phyloP scores from a whole-genome alignment of 202 grass and related monocot species.

The Panicum hallii region DNA sequence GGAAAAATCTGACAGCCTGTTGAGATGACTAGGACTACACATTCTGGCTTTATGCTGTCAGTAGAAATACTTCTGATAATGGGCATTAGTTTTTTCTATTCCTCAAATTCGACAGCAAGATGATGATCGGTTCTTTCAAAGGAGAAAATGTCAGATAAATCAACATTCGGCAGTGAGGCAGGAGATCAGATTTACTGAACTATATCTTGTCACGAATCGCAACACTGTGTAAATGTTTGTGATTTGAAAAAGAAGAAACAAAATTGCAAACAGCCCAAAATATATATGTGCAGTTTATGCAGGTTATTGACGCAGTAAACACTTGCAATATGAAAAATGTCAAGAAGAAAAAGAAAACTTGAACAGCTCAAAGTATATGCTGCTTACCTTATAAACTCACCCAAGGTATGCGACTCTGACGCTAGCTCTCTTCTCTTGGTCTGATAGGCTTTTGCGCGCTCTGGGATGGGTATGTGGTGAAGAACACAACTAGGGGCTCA shows the following conservation, averaged over 20 bases:
- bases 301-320: not conserved
- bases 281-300: not conserved
- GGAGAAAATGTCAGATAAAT: not conserved
- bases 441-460: slow-evolving; percentile 1
- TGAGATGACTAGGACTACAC: not conserved
- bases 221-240: not conserved
- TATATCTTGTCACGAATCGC: not conserved
- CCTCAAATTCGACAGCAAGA: not conserved
- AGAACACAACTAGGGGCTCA: slow-evolving; percentile 38
- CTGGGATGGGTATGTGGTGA: slow-evolving; percentile 1
- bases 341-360: slow-evolving; percentile 36
- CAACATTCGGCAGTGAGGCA: not conserved
- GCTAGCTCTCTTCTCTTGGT: slow-evolving; percentile 6
- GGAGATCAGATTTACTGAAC: slow-evolving; percentile 1
- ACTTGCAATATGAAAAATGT: not conserved
- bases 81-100: not conserved
- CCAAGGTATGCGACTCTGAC: slow-evolving; percentile 27
- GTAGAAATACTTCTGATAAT: not conserved
- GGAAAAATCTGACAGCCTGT: not conserved
- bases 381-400: slow-evolving; percentile 24
- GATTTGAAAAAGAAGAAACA: not conserved
- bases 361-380: slow-evolving; percentile 9
- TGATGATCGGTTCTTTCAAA: not conserved
- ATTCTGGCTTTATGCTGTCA: not conserved
- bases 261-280: not conserved